Evolutionary conservation across 257 asterid species (phyloP).

Genomic region (Euphrasia confusa): DNA sequence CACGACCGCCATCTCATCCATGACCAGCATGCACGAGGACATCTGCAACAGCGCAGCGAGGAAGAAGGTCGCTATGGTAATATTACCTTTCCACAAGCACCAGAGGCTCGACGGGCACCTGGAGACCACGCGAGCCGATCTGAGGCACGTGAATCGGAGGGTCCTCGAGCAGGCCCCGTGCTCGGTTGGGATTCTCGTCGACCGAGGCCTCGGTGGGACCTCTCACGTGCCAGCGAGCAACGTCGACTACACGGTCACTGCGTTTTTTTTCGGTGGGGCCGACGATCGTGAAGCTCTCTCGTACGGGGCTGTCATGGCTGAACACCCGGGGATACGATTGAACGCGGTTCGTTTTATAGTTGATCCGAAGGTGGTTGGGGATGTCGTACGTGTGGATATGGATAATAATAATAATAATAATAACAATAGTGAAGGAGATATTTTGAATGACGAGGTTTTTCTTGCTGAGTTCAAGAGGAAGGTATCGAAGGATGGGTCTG

Average conservation of each 20-base stretch:
- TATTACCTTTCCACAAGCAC: slow-evolving; percentile 53
- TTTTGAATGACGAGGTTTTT: slow-evolving; percentile 28
- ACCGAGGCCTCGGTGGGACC: slow-evolving; percentile 47
- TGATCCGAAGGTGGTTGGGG: slow-evolving; percentile 30
- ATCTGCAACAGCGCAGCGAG: slow-evolving; percentile 35
- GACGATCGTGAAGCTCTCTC: slow-evolving; percentile 51
- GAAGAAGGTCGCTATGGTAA: slow-evolving; percentile 32
- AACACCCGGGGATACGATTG: slow-evolving; percentile 46
- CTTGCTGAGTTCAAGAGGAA: slow-evolving; percentile 27
- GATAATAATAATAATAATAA: neutral
- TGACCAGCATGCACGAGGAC: slow-evolving; percentile 51
- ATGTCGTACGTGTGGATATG: slow-evolving; percentile 21
- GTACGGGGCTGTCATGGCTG: slow-evolving; percentile 44
- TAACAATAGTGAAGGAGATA: neutral
- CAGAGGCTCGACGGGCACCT: slow-evolving; percentile 43
- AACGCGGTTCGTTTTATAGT: slow-evolving; percentile 29
- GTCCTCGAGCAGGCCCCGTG: slow-evolving; percentile 43
- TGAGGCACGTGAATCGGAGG: slow-evolving; percentile 35
- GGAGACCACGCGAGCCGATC: slow-evolving; percentile 41
- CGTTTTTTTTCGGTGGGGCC: slow-evolving; percentile 43
- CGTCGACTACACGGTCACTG: slow-evolving; percentile 32
- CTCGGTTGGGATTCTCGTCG: slow-evolving; percentile 49
- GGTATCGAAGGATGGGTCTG: slow-evolving; percentile 19
- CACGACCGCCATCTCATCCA: slow-evolving; percentile 45
- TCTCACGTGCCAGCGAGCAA: slow-evolving; percentile 42